A percentile compares a stretch with the other conserved stretches of the same genome.
phyloP scores from a whole-genome alignment of 495 filamentous ascomycete species.

The Massariosphaeria phaeospora region DNA sequence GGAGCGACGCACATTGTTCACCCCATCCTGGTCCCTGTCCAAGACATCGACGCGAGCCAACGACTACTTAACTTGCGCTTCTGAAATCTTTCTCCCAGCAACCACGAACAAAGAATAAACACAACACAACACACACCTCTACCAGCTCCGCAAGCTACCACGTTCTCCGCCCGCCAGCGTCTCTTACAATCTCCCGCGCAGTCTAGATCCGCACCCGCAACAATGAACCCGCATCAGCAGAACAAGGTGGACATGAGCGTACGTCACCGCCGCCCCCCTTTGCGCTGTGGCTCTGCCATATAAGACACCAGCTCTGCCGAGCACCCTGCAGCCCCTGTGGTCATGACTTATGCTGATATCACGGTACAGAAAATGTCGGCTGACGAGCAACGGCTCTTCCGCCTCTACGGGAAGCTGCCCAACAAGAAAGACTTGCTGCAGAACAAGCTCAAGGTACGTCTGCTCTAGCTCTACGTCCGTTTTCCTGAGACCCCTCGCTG shows the following conservation, averaged over 20 bases:
- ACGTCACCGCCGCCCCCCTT: conserved; percentile 42
- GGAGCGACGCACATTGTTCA: conserved; percentile 28
- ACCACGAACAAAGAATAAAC: conserved; percentile 30
- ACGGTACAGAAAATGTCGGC: conserved; percentile 67
- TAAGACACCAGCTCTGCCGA: not conserved
- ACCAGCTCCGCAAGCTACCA: not conserved
- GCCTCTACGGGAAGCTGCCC: conserved; percentile 93
- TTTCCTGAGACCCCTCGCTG: not conserved
- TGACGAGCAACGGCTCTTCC: conserved; percentile 92
- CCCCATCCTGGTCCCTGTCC: conserved; percentile 28
- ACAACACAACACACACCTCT: conserved; percentile 10
- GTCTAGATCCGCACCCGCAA: conserved; percentile 33
- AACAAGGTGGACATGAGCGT: conserved; percentile 96
- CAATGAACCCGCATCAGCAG: conserved; percentile 92
- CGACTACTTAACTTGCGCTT: too few relatives aligned
- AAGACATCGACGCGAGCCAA: conserved; percentile 20
- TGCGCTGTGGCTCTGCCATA: not conserved
- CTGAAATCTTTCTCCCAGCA: too few relatives aligned
- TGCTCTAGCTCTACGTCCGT: conserved; percentile 5
- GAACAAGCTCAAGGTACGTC: conserved; percentile 79
- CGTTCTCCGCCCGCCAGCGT: not conserved
- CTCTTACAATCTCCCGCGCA: conserved; percentile 10
- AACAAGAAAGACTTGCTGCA: conserved; percentile 93
- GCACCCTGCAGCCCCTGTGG: not conserved
- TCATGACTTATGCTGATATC: conserved; percentile 20